Percentiles rank a stretch among this genome's conserved stretches.
Evolutionary conservation across 768 basidiomycete genomes (phyloP).

Genomic region (Trametes cingulata): DNA sequence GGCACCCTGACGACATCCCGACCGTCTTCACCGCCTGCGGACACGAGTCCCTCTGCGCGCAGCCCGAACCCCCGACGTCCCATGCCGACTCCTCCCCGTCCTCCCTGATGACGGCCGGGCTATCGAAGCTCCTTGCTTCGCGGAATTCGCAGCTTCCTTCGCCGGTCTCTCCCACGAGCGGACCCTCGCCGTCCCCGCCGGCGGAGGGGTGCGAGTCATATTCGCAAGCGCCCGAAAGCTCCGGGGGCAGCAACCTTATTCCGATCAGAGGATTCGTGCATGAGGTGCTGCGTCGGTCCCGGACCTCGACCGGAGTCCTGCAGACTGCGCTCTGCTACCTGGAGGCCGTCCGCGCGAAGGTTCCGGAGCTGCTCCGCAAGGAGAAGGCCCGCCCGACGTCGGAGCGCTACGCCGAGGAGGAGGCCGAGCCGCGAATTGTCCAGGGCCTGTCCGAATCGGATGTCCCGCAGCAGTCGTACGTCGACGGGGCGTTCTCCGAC

Average conservation of each 20-base stretch:
- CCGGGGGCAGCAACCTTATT: constrained; percentile 35
- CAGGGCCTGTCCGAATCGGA: neutral
- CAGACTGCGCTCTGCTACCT: constrained; percentile 89
- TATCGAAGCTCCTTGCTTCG: constrained; percentile 16
- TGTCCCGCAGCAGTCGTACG: neutral
- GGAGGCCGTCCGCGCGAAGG: constrained; percentile 73
- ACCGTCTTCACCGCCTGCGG: constrained; percentile 41
- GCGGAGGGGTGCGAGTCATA: constrained; percentile 28
- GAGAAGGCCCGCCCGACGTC: constrained; percentile 42
- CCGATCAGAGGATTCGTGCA: constrained; percentile 81
- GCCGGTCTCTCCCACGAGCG: constrained; percentile 52
- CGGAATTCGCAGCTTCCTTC: constrained; percentile 52
- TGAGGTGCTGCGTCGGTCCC: constrained; percentile 84
- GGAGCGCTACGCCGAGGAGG: constrained; percentile 36
- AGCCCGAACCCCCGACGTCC: constrained; percentile 29
- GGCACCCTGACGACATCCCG: constrained; percentile 78
- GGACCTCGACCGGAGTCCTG: constrained; percentile 79
- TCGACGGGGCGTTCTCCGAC: neutral
- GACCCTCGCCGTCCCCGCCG: constrained; percentile 33
- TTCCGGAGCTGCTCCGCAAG: constrained; percentile 59
- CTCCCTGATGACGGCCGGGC: constrained; percentile 6
- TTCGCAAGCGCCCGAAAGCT: constrained; percentile 19
- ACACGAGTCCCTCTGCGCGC: constrained; percentile 21
- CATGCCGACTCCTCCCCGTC: constrained; percentile 1
- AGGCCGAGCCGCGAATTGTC: constrained; percentile 14